Base-by-base conservation (phyloP, 1,284 basidiomycete genomes). In the Volvariella surrecta region DNA sequence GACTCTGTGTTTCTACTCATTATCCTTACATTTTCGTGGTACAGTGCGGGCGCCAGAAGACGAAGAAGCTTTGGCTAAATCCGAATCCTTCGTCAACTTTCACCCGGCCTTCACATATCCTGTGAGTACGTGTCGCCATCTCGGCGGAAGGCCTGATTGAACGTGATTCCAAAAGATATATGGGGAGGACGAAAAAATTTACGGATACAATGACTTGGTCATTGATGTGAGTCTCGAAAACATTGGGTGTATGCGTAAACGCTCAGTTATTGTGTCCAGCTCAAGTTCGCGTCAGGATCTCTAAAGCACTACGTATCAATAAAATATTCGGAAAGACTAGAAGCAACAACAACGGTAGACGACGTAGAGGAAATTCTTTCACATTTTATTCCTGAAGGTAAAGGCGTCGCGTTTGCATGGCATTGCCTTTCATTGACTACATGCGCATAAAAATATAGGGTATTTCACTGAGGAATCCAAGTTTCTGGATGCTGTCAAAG, bases 111-210 rank as follows among this genome's bases (percentile, higher is more conserved):
- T 94, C 63, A 94, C 90, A 1, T 94, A 94, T 63, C 89, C 91
- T 19, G 86, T 89, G 18, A 35, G 34, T 19, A 54, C 47, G 79
- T 62, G 30, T 45, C 17, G 16, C 31, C 17, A 7, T 17, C 11
- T 38, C 18, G 19, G 24, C 2, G 20, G 24, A 15, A 11, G 7
- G 16, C 28, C 11, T 16, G 17, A 11, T 7, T 17, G 11, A 19
- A 15, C 24, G 16, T 13, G 15, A 31, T 39, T 40, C n/a, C 19
- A 4, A 38, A 42, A 89, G 76, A 92, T 97, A 60, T 98, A 86
- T 58, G 95, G 95, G 42, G 90, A 97, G 55, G 88, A 95, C 45
- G 93, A 99, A 68, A 94, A 85, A 63, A 86, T 99, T 52, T 99
- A 95, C 61, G 95, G 95, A 2, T 99, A 97, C 66, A 74, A 79